These are phyloP conservation scores for Cymbopogon citratus DNA, from an alignment of 176 grass and related monocot species.

Conservation along the genomic window DNA sequence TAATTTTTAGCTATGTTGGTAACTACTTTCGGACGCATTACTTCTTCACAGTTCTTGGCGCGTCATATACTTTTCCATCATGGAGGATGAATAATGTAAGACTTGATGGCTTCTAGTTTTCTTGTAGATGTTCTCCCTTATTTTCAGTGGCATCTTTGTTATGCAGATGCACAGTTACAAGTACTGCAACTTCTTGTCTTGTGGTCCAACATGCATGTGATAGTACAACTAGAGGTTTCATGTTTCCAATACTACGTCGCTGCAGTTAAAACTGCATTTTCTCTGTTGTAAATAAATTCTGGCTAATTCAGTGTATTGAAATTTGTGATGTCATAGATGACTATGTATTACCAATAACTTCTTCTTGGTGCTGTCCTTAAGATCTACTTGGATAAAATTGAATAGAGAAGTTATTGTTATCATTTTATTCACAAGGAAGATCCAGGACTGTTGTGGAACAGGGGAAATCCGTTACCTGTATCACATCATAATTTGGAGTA, in stretches of 20 bases:
- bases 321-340: background rate
- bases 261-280: background rate
- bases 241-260: background rate
- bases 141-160: background rate
- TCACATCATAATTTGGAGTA: background rate
- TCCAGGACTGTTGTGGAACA: background rate
- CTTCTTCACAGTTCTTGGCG: constrained; percentile 93
- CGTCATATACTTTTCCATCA: constrained; percentile 97
- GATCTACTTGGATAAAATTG: background rate
- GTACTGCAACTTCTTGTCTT: background rate
- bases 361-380: background rate
- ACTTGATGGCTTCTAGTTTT: background rate
- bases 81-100: constrained; percentile 99
- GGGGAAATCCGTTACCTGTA: background rate
- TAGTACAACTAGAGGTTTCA: background rate
- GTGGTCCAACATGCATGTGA: background rate
- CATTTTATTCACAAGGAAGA: background rate
- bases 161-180: background rate
- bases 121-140: background rate
- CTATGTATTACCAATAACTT: background rate
- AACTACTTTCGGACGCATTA: constrained; percentile 99
- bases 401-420: background rate
- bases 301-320: background rate
- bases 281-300: background rate
- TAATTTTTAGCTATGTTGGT: constrained; percentile 98